Evolutionary conservation across 345 rosid species (phyloP).

Genomic region (Psidium friedrichsthalianum): DNA sequence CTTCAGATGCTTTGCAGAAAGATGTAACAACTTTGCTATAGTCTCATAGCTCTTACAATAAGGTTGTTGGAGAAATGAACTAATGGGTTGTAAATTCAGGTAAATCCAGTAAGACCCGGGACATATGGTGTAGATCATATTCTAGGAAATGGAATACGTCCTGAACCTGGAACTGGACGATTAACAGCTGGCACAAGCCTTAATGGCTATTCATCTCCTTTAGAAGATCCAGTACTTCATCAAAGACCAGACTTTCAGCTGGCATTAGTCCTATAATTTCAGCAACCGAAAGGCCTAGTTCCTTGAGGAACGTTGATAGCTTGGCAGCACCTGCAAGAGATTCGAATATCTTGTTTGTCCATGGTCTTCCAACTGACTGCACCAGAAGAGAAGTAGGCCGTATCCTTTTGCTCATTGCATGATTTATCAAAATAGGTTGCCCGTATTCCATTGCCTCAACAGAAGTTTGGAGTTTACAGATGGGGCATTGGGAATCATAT

Average conservation of each 20-base stretch:
- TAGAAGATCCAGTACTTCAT: constrained; percentile 12
- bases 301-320: constrained; percentile 15
- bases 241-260: constrained; percentile 16
- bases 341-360: constrained; percentile 42
- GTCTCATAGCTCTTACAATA: not conserved
- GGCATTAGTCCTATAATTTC: constrained; percentile 14
- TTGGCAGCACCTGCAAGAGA: constrained; percentile 10
- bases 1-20: constrained; percentile 16
- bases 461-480: not conserved
- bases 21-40: constrained; percentile 17
- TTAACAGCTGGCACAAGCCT: constrained; percentile 12
- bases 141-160: constrained; percentile 9
- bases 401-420: constrained; percentile 27
- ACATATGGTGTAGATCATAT: constrained; percentile 13
- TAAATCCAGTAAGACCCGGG: constrained; percentile 10
- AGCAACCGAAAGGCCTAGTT: constrained; percentile 18
- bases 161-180: constrained; percentile 15
- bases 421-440: not conserved
- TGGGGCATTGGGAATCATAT: not conserved
- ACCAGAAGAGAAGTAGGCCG: constrained; percentile 65
- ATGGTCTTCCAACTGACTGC: constrained; percentile 53
- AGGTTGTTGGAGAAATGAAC: not conserved
- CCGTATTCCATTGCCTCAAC: not conserved
- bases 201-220: constrained; percentile 13
- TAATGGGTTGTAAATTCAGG: not conserved